phyloP scores from a whole-genome alignment of 139 green algal species.

The Yamagishiella unicocca region DNA sequence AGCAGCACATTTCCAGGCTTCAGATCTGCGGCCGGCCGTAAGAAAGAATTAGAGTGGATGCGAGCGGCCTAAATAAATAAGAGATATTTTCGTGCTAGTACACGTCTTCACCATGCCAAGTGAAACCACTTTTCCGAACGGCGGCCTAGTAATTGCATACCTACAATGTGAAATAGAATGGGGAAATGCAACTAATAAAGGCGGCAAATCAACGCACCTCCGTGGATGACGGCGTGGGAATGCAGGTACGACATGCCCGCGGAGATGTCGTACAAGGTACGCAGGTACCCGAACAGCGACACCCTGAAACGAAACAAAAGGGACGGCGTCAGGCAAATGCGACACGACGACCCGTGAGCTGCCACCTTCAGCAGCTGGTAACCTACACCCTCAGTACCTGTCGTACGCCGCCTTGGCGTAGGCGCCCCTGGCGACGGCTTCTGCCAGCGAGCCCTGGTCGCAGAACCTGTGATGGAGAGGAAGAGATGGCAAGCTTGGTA shows the following conservation, averaged over 20 bases:
- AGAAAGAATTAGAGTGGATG: not conserved
- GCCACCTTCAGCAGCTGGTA: not conserved
- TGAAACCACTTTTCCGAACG: no score
- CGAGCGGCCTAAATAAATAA: no score
- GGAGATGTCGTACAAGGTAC: not conserved
- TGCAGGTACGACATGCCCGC: slow-evolving; percentile 5
- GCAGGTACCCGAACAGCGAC: not conserved
- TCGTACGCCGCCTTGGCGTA: not conserved
- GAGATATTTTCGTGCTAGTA: no score
- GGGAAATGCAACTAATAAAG: not conserved
- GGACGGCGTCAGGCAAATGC: no score
- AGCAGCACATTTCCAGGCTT: slow-evolving; percentile 22
- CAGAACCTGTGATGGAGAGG: not conserved
- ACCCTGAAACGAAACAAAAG: not conserved
- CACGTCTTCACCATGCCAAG: no score
- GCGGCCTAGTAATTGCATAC: no score
- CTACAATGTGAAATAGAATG: no score
- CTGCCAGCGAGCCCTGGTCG: slow-evolving; percentile 2
- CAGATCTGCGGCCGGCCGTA: not conserved
- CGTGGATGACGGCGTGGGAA: slow-evolving; percentile 5
- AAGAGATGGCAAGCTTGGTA: not conserved
- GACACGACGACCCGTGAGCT: no score
- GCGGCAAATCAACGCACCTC: not conserved
- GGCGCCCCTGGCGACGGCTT: not conserved
- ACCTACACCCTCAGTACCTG: not conserved